Evolutionary conservation across 345 rosid genomes (phyloP).

Genomic region (Eucalyptus erythrocorys): DNA sequence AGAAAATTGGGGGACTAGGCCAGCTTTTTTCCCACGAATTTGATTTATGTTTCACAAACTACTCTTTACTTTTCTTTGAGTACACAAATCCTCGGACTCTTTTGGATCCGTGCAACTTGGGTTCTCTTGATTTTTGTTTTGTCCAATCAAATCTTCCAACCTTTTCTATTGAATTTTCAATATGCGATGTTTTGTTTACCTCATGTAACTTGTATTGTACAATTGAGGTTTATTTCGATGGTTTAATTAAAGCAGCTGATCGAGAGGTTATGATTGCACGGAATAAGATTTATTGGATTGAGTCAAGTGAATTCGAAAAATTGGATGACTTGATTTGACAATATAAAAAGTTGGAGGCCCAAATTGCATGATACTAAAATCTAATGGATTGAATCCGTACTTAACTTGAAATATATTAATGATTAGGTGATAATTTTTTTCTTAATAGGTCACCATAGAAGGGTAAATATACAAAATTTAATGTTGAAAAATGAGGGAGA

Average conservation of each 20-base stretch:
- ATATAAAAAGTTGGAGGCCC: background rate
- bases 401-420: background rate
- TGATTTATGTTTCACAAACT: background rate
- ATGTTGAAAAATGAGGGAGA: background rate
- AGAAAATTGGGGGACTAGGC: background rate
- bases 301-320: rapidly evolving
- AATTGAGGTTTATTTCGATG: background rate
- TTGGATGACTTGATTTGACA: background rate
- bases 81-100: background rate
- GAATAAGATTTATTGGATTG: background rate
- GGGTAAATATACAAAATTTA: background rate
- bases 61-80: background rate
- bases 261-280: rapidly evolving
- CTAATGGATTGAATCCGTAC: background rate
- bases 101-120: background rate
- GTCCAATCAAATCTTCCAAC: background rate
- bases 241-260: background rate
- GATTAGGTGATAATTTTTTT: background rate
- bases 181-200: background rate
- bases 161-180: background rate
- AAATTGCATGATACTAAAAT: background rate
- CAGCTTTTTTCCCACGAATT: background rate
- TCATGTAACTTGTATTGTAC: background rate
- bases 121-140: background rate
- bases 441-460: background rate